These are phyloP conservation scores for Chaetomiaceae sp. DNA, from an alignment of 2,329 filamentous ascomycete genomes.

Conservation along the genomic window DNA sequence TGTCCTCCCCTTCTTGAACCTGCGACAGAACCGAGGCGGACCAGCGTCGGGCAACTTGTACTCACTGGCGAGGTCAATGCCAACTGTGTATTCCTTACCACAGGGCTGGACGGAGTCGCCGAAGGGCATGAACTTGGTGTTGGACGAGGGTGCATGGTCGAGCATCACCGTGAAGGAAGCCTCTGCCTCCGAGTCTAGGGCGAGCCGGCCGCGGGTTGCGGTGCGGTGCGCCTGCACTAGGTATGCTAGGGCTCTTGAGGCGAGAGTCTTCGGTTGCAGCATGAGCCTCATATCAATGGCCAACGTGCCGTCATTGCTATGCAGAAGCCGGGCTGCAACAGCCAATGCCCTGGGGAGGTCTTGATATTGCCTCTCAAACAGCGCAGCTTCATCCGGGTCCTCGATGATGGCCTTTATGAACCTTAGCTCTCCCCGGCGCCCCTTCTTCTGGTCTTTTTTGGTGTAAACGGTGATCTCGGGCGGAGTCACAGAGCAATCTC, in stretches of 20 bases:
- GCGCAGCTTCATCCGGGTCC: conserved; percentile 17
- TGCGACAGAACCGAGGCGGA: conserved; percentile 7
- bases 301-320: background rate
- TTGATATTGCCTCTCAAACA: conserved; percentile 15
- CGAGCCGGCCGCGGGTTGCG: conserved; percentile 1
- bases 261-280: conserved; percentile 16
- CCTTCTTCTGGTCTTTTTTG: background rate
- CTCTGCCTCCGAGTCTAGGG: background rate
- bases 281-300: conserved; percentile 13
- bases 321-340: conserved; percentile 7
- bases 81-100: background rate
- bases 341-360: conserved; percentile 17
- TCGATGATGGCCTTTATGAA: conserved; percentile 11
- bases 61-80: background rate
- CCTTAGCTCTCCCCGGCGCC: background rate
- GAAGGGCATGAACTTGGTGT: background rate
- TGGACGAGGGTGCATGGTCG: conserved; percentile 4
- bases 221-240: conserved; percentile 16
- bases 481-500: conserved; percentile 17
- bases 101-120: conserved; percentile 6
- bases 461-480: conserved; percentile 12
- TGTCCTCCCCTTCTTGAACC: background rate
- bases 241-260: conserved; percentile 17
- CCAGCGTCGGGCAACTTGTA: background rate
- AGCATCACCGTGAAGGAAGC: conserved; percentile 6